Evolutionary conservation across 169 alveolate species (phyloP), one percentile per base, ranked within the genome.

Genomic region (Plasmodium malariae): DNA sequence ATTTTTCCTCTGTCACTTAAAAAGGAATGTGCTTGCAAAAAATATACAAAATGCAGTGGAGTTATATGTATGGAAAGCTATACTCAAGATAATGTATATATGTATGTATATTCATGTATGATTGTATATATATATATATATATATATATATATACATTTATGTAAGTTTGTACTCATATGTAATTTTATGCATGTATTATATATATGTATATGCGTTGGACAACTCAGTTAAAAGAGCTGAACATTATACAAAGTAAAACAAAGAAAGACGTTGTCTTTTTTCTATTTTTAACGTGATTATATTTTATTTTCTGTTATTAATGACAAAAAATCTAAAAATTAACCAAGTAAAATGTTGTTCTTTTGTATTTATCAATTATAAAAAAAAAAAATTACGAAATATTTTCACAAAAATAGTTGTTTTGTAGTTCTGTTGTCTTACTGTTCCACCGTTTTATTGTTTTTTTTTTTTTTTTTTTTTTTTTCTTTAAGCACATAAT

Each of bases 301-400:
- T 36, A 19, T 70, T 26, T 28, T 32, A 34, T 24, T 5, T 48
- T 45, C 45, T 24, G 26, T 3, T 48, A 70, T 70, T 48, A 17
- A 12, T 70, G 55, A 24, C 48, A 32, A 26, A 48, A 70, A 21
- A 32, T 70, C 32, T 28, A 70, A 24, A 70, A 7, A 55, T 24
- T 70, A 45, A 28, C 48, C 40, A 24, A 43, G 19, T 45, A 67
- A 43, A 70, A 70, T 21, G 45, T 55, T 32, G 11, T 3, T 70
- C 34, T 67, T 48, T 67, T 49, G 19, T 67, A 14, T 51, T n/a
- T 51, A 51, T 51, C 11, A 7, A n/a, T 51, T 11, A 5, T 32
- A 67, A 28, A 48, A 45, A n/a, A 40, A 60, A 73, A 73, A 73
- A 55, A 34, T 37, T 73, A 73, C 37, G 26, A 55, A 54, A 73